Evolutionary conservation across 1,139 yeast species (phyloP), one percentile per base, ranked within the genome.

Genomic region (Suzukiozyma palmioleophila): DNA sequence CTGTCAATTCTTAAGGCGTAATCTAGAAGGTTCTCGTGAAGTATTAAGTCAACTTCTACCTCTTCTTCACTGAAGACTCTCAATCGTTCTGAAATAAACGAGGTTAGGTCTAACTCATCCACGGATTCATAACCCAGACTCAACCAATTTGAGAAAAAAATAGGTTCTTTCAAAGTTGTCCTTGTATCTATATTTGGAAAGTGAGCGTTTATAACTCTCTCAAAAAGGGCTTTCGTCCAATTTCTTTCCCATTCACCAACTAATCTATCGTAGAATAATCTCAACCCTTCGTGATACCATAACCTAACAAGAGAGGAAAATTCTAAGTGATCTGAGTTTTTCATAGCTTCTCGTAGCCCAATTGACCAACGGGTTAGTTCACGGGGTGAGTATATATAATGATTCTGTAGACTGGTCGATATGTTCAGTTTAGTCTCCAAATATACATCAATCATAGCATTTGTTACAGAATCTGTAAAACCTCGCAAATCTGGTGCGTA

Each of bases 351-450:
- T 39, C 77, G 70, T 1, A 92, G 60, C n/a, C 96, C 96, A 44
- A 85, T 71, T 2, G 80, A 67, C 95, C 96, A 88, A 43, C 97
- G 66, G 0, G 97, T 88, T 21, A 92, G 69, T 54, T 92, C 98
- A 57, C 97, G 79, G 0, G 98, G 97, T 21, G 95, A 84, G 54
- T 84, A 85, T 1, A 86, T 66, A 52, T 88, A 87, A 53, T 86
- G 95, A 15, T 69, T 63, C 35, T 68, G 75, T 0, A 52, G 43
- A 1, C 45, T 39, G 1, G 62, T 40, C 0, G 69, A 58, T 49
- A 84, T 76, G 3, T 54, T 47, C 0, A 48, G 42, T 37, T 66
- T 73, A 2, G 84, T 76, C 13, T 50, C 42, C 1, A 56, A 47
- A 56, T 85, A 92, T 0, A 87, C 69, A 2, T 72, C 73, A 4